A percentile compares a stretch with the other conserved stretches of the same genome.
Evolutionary conservation across 129 eudicot species (phyloP).

Genomic region (Centaurea solstitialis): DNA sequence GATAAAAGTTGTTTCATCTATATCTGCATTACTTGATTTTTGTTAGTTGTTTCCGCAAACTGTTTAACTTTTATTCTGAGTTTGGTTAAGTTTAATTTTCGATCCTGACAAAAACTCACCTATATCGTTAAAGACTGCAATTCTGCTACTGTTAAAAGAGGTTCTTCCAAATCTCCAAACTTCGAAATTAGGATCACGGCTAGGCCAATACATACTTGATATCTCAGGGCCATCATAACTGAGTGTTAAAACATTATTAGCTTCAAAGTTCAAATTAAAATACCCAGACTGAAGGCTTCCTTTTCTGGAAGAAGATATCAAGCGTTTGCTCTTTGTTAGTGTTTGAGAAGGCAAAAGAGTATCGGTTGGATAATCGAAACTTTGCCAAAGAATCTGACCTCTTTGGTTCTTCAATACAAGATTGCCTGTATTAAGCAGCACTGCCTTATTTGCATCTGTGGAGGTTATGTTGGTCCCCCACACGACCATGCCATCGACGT

Average conservation of each 20-base stretch:
- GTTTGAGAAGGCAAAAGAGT: constrained; percentile 46
- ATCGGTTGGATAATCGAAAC: constrained; percentile 57
- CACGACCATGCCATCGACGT: constrained; percentile 34
- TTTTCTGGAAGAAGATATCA: constrained; percentile 25
- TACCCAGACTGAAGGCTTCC: constrained; percentile 37
- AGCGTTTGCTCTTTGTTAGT: constrained; percentile 35
- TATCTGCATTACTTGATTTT: too few relatives aligned
- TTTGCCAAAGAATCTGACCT: constrained; percentile 46
- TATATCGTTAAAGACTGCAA: constrained; percentile 30
- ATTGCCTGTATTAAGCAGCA: constrained; percentile 51
- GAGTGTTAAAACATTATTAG: constrained; percentile 37
- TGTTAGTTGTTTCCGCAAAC: too few relatives aligned
- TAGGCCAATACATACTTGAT: constrained; percentile 47
- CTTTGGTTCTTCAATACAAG: constrained; percentile 31
- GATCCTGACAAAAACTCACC: too few relatives aligned
- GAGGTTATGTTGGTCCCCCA: constrained; percentile 49
- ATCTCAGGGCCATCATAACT: constrained; percentile 43
- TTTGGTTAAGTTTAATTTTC: too few relatives aligned
- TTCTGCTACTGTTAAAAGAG: constrained; percentile 39
- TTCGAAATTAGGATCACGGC: background rate
- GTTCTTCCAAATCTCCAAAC: constrained; percentile 29
- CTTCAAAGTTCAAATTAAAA: constrained; percentile 32
- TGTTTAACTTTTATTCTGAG: too few relatives aligned
- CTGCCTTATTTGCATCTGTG: constrained; percentile 29
- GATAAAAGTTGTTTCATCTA: too few relatives aligned